Evolutionary conservation across 768 basidiomycete genomes (phyloP).

Genomic region (Pleurotus giganteus): DNA sequence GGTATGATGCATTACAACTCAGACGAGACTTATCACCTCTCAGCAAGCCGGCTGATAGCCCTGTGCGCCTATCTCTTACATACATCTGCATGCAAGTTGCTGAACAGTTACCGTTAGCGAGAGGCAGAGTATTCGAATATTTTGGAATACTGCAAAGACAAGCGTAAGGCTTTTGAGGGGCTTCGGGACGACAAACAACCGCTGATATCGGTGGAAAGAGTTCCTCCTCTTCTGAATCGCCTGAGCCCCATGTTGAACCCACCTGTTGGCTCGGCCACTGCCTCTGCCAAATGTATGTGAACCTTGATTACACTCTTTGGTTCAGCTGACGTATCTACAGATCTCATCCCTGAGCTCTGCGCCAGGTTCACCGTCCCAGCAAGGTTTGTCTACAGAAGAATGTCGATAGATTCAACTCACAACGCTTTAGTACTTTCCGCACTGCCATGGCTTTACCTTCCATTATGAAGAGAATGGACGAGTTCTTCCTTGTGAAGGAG

Average conservation of each 20-base stretch:
- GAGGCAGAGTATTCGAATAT: constrained; percentile 60
- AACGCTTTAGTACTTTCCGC: constrained; percentile 52
- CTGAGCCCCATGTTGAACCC: constrained; percentile 55
- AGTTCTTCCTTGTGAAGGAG: constrained; percentile 74
- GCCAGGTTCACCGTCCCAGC: constrained; percentile 70
- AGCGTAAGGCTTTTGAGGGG: constrained; percentile 60
- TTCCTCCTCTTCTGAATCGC: constrained; percentile 51
- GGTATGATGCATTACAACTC: constrained; percentile 57
- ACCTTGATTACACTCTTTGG: not conserved
- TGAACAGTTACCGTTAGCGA: constrained; percentile 38
- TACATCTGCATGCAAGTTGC: constrained; percentile 2
- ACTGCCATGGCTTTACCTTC: constrained; percentile 74
- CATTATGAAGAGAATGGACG: constrained; percentile 68
- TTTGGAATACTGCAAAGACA: constrained; percentile 63
- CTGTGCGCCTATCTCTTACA: constrained; percentile 40
- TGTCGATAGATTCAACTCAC: constrained; percentile 2
- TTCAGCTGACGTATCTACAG: constrained; percentile 32
- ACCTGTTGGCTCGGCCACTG: constrained; percentile 32
- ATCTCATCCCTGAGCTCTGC: constrained; percentile 83
- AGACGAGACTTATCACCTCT: constrained; percentile 70
- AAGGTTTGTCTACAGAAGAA: constrained; percentile 55
- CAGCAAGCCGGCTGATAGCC: constrained; percentile 64
- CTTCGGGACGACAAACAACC: constrained; percentile 65
- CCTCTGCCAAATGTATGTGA: constrained; percentile 58
- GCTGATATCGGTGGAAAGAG: constrained; percentile 62